A percentile compares a stretch with the other conserved stretches of the same genome.
Conservation (phyloP, 768 basidiomycete species). For the Lactifluus rugatus region DNA sequence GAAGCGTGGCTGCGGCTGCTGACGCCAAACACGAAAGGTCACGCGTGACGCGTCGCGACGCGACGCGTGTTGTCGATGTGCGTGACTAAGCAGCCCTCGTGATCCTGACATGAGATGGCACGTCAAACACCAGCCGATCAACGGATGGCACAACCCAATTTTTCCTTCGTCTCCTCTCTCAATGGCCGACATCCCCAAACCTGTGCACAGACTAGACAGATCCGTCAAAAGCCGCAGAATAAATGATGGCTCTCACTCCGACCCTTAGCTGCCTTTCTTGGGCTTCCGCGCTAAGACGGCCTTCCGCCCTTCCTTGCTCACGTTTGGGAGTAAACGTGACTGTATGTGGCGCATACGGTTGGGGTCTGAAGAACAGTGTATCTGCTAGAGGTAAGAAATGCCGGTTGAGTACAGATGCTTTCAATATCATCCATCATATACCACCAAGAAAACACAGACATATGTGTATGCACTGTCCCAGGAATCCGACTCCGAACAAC, state of each 20-base stretch:
- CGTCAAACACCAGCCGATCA: background rate
- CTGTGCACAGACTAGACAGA: conserved; percentile 5
- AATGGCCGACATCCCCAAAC: background rate
- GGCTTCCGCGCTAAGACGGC: background rate
- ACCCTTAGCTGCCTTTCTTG: background rate
- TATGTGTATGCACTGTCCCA: background rate
- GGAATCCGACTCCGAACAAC: background rate
- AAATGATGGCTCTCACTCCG: conserved; percentile 1
- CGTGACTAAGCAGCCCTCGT: background rate
- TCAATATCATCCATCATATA: background rate
- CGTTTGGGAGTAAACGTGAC: background rate
- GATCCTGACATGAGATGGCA: background rate
- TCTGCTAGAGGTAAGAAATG: background rate
- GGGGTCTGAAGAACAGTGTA: background rate
- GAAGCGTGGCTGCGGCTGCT: background rate
- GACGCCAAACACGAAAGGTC: conserved; percentile 5
- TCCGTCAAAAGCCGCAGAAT: background rate
- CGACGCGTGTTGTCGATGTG: background rate
- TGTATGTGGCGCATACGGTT: conserved; percentile 2
- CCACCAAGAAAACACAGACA: background rate
- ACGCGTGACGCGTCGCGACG: conserved; percentile 20
- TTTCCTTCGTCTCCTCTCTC: background rate
- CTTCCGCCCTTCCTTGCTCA: background rate
- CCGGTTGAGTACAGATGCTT: background rate
- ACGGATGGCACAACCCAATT: no score